Conservation (phyloP, 2,329 filamentous ascomycete genomes). For the Leptoxyphium fumago region DNA sequence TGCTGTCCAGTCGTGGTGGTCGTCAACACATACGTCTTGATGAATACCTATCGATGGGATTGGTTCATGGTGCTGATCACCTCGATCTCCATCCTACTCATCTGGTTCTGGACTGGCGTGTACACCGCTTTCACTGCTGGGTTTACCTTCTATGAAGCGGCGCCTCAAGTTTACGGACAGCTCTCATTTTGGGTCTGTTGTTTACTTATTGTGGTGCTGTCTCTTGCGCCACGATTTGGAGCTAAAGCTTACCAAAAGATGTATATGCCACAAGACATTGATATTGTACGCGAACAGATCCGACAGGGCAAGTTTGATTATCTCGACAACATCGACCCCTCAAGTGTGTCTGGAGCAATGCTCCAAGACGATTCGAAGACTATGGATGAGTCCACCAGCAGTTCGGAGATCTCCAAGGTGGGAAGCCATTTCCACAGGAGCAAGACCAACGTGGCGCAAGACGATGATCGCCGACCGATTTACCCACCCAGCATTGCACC, state of each 20-base stretch:
- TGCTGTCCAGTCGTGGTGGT: slow-evolving; percentile 71
- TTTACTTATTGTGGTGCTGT: slow-evolving; percentile 64
- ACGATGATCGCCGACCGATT: slow-evolving; percentile 82
- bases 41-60: slow-evolving; percentile 97
- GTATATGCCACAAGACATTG: slow-evolving; percentile 80
- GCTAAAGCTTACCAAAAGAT: slow-evolving; percentile 86
- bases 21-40: slow-evolving; percentile 86
- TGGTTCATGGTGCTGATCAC: slow-evolving; percentile 86
- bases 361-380: slow-evolving; percentile 22
- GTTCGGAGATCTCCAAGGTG: slow-evolving; percentile 39
- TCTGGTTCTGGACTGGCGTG: slow-evolving; percentile 92
- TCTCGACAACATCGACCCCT: slow-evolving; percentile 41
- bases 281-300: slow-evolving; percentile 90
- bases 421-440: slow-evolving; percentile 33
- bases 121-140: slow-evolving; percentile 52
- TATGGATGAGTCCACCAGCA: slow-evolving; percentile 38
- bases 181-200: slow-evolving; percentile 79
- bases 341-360: slow-evolving; percentile 27
- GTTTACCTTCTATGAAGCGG: slow-evolving; percentile 61
- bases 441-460: slow-evolving; percentile 36
- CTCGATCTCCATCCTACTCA: slow-evolving; percentile 63
- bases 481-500: slow-evolving; percentile 79
- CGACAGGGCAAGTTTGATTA: slow-evolving; percentile 68
- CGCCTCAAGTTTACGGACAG: slow-evolving; percentile 61
- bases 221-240: slow-evolving; percentile 73